Percentiles rank a stretch among this genome's conserved stretches.
phyloP scores from a whole-genome alignment of 495 filamentous ascomycete species.

The Elaphomyces granulatus region DNA sequence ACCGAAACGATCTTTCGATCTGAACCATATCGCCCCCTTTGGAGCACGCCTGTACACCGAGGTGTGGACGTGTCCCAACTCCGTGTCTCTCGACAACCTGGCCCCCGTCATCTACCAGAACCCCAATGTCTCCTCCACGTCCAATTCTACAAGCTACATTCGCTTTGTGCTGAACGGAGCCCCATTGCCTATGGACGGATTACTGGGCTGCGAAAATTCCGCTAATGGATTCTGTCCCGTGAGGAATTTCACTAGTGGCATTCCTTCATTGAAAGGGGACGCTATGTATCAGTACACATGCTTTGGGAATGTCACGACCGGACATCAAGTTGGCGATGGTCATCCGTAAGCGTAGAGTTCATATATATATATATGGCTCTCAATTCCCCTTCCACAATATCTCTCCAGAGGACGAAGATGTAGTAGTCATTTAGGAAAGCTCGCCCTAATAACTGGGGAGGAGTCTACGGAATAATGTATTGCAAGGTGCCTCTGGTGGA shows the following conservation, averaged over 20 bases:
- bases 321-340: slow-evolving; percentile 15
- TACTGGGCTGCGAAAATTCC: slow-evolving; percentile 10
- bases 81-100: slow-evolving; percentile 9
- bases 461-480: too few relatives aligned
- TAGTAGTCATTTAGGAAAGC: too few relatives aligned
- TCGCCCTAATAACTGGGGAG: too few relatives aligned
- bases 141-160: slow-evolving; percentile 14
- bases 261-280: slow-evolving; percentile 12
- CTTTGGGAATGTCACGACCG: slow-evolving; percentile 16
- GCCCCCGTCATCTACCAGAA: slow-evolving; percentile 16
- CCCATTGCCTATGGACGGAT: slow-evolving; percentile 15
- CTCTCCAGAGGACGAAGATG: too few relatives aligned
- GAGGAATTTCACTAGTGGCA: slow-evolving; percentile 10
- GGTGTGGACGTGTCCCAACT: slow-evolving; percentile 25
- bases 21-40: slow-evolving; percentile 37
- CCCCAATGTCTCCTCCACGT: slow-evolving; percentile 10
- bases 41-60: slow-evolving; percentile 48
- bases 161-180: slow-evolving; percentile 21
- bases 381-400: too few relatives aligned
- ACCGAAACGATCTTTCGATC: slow-evolving; percentile 10
- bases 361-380: too few relatives aligned
- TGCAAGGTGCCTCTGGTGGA: too few relatives aligned
- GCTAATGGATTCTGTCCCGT: slow-evolving; percentile 19
- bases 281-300: slow-evolving; percentile 19
- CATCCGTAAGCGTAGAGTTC: too few relatives aligned